Evolutionary conservation across 148 eudicot species (phyloP), one percentile per base, ranked within the genome.

Genomic region (Rhododendron williamsianum): DNA sequence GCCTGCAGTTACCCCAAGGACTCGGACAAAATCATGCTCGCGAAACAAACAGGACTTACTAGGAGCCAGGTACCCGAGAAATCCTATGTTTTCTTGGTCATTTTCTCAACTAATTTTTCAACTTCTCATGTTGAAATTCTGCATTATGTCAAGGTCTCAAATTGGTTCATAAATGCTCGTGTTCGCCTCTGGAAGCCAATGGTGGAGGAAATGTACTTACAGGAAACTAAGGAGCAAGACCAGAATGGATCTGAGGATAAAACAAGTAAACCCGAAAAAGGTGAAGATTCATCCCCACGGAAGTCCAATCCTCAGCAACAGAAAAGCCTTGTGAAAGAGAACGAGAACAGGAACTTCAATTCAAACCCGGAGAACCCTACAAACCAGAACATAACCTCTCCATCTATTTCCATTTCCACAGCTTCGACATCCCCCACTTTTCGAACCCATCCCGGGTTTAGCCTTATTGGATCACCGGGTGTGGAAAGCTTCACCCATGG

Each of bases 131-230:
- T 73, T 3, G 30, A 33, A 78, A 76, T 76, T 10, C 18, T 33
- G 63, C 27, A 78, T 4, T 21, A 69, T 35, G 8, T 67, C 71
- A 56, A 95, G 98, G 98, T 95, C 58, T 95, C 98, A 3, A 95
- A 95, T 74, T 95, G 98, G 98, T 95, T 95, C 89, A 95, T 95
- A 72, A 95, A 95, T 76, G 98, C 98, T 9, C 91, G 98, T 63
- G 98, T 95, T n/a, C 91, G 98, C 46, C 92, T 95, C 19, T 95
- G 98, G 98, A 95, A 95, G 85, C 98, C 98, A 16, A 95, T 95
- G 98, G 95, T 95, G 18, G 98, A 95, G 80, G 98, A 95, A 51
- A 95, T 95, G 98, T 95, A 95, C 91, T 83, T 54, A 27, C 96
- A 95, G 86, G 98, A 95, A 83, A 87, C 90, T 23, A 93, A 92